Base-by-base conservation (phyloP, 345 rosid genomes). In the Euclidium syriacum region DNA sequence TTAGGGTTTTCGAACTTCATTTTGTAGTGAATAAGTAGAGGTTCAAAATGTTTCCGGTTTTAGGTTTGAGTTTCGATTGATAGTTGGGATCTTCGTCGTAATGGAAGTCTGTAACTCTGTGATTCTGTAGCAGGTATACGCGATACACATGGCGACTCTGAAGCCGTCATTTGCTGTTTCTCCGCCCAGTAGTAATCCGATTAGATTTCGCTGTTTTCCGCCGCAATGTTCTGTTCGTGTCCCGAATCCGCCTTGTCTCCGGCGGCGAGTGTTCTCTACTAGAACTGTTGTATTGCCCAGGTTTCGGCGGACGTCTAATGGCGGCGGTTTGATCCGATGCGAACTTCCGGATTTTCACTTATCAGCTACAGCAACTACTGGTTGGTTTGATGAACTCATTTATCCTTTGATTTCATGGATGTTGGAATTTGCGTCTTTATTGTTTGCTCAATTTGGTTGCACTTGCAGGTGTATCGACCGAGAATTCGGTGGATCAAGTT, bases 381-480 rank as follows among this genome's bases (percentile, higher is more conserved):
- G 75, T 71, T 71, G 3, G 58, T 22, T 54, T 19, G 7, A 12
- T 55, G 23, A 65, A 25, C 2, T 22, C 41, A 1, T 46, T 58
- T 25, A 7, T 26, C 12, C 6, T 7, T 23, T 24, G 34, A 16
- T 34, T 41, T n/a, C n/a, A 2, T 14, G 23, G 40, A 10, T 33
- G 36, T 35, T 57, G 50, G 7, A 30, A 7, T 57, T 19, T 43
- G 16, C 6, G 10, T 57, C 18, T 26, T n/a, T 17, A 54, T 9
- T 54, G 17, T 3, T 40, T 34, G 43, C 48, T 39, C 10, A 9
- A 44, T 40, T 34, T 71, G 71, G 33, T 72, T 59, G 30, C 69
- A 79, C 89, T 65, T 46, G 29, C 77, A 83, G 92, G 80, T 73
- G 74, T 79, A 67, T 69, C 84, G 12, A 58, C 69, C 25, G 89